These are phyloP conservation scores for Scedosporium dehoogii DNA, from an alignment of 2,329 filamentous ascomycete species.

Conservation along the genomic window DNA sequence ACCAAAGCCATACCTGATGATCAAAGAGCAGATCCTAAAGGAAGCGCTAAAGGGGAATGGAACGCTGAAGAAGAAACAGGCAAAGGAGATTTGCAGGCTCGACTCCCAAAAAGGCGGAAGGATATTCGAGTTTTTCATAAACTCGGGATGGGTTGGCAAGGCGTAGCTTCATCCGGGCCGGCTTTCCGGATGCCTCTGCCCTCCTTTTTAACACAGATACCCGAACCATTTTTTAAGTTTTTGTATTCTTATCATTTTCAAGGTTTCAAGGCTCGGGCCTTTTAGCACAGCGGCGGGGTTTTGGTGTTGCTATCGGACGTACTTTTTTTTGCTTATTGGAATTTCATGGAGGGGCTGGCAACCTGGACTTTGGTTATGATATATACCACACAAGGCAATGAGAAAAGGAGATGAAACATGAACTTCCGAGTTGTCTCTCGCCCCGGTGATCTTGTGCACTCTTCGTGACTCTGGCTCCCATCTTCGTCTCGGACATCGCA, in stretches of 20 bases:
- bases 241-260: neutral
- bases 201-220: neutral
- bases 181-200: neutral
- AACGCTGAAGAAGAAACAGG: slow-evolving; percentile 85
- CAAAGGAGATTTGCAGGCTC: slow-evolving; percentile 73
- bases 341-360: neutral
- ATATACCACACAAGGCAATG: slow-evolving; percentile 1
- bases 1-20: slow-evolving; percentile 88
- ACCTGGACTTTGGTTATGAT: neutral
- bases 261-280: neutral
- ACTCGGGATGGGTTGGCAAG: slow-evolving; percentile 85
- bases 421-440: neutral
- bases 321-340: neutral
- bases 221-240: neutral
- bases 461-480: too few species aligned
- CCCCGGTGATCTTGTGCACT: too few species aligned
- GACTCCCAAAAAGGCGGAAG: slow-evolving; percentile 77
- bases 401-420: neutral
- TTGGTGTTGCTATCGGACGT: neutral
- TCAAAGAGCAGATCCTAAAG: slow-evolving; percentile 86
- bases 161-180: slow-evolving; percentile 34
- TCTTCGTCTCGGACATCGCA: too few species aligned
- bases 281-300: neutral
- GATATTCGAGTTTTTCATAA: slow-evolving; percentile 92
- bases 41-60: slow-evolving; percentile 87